Conservation (phyloP, 2,329 filamentous ascomycete genomes). For the Aspergillus sp. region DNA sequence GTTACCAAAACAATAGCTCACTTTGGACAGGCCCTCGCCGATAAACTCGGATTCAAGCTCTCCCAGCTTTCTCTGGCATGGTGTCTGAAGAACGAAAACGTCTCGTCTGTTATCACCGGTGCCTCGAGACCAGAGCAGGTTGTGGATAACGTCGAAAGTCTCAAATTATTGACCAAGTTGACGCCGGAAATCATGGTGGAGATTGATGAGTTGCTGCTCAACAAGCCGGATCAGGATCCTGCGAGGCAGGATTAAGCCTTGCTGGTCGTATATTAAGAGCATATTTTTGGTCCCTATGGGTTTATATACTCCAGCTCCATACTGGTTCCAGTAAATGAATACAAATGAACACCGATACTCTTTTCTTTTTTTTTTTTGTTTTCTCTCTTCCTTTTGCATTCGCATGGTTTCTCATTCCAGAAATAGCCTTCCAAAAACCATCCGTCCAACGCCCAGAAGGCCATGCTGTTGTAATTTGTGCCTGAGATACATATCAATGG, state of each 20-base stretch:
- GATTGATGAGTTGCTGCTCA: constrained; percentile 35
- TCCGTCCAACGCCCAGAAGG: too few relatives aligned
- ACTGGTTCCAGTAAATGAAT: too few relatives aligned
- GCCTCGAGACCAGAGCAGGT: constrained; percentile 41
- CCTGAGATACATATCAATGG: too few relatives aligned
- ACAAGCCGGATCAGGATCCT: constrained; percentile 21
- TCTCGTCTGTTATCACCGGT: constrained; percentile 39
- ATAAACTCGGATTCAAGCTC: constrained; percentile 45
- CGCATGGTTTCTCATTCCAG: too few relatives aligned
- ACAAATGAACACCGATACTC: too few relatives aligned
- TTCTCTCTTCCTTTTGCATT: too few relatives aligned
- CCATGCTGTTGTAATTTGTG: too few relatives aligned
- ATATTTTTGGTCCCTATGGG: not conserved
- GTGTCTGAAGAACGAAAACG: constrained; percentile 53
- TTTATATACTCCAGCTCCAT: too few relatives aligned
- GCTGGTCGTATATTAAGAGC: not conserved
- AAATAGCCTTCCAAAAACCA: too few relatives aligned
- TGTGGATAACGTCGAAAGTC: constrained; percentile 38
- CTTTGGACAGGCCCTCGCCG: constrained; percentile 12
- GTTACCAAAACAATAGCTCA: not conserved
- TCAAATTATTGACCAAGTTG: constrained; percentile 40
- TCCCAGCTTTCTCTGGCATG: constrained; percentile 54
- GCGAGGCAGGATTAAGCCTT: constrained; percentile 11
- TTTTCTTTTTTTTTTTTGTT: too few relatives aligned
- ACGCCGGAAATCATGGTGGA: constrained; percentile 40